Base-by-base conservation (phyloP, 345 rosid species). In the Lepidium sativum region DNA sequence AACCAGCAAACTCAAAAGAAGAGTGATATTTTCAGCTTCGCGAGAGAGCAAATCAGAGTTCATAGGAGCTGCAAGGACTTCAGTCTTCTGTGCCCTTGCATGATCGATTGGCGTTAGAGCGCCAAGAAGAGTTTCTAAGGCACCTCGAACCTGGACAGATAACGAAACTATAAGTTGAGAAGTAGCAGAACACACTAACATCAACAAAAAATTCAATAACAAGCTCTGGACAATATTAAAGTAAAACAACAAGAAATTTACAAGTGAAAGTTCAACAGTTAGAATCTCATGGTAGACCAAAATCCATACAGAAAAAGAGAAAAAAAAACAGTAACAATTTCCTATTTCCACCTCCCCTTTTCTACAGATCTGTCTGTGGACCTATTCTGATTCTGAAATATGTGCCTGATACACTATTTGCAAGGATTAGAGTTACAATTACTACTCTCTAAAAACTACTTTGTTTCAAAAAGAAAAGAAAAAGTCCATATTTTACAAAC, bases 1-100 rank as follows among this genome's bases (percentile, higher is more conserved):
- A 74, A 95, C 99, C 95, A 95, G 78, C 82, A 95, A 81, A 75
- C 89, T 83, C 65, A 95, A 81, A 58, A 95, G 89, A 71, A 94
- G 95, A 44, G 97, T 88, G 58, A 95, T 86, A 73, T 86, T 86
- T 58, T 95, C 99, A 18, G 91, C 84, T 75, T 95, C 99, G 75
- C 80, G 84, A 29, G 99, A 86, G 55, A 95, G 89, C 75, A 91
- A 80, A 84, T 95, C 97, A 4, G 97, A 82, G 73, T 95, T 95
- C 97, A 88, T 95, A 67, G 84, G 76, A 77, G 97, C 91, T 65
- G 99, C 89, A 49, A 85, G 92, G 57, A 82, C 83, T 82, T 86
- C 97, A 65, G 83, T 83, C 54, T 82, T 80, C 43, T 75, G 83
- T 45, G 83, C 96, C 77, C 79, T 95, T 37, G 71, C 86, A 70